A percentile compares a stretch with the other conserved stretches of the same genome.
These are phyloP conservation scores for Xylariales sp. DNA, from an alignment of 2,329 filamentous ascomycete species.

Conservation along the genomic window DNA sequence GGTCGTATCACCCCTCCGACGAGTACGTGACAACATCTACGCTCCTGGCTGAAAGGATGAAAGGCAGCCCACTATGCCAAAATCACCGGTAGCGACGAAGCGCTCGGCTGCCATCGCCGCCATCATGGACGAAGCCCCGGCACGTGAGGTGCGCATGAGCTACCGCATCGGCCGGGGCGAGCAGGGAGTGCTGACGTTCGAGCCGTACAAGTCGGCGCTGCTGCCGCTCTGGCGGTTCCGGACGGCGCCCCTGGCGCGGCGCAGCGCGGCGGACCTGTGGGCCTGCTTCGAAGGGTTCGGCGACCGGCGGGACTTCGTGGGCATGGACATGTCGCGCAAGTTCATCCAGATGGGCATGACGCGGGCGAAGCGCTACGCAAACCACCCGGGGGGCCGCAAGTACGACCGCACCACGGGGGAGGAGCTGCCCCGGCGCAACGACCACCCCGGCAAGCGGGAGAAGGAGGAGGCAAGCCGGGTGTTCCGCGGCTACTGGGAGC, in stretches of 20 bases:
- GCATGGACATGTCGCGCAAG: conserved; percentile 61
- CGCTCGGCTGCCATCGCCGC: background rate
- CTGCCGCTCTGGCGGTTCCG: conserved; percentile 58
- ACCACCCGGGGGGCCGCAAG: conserved; percentile 50
- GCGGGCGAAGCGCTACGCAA: conserved; percentile 54
- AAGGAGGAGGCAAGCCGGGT: conserved; percentile 44
- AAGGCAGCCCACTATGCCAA: too few species aligned
- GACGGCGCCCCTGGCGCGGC: conserved; percentile 43
- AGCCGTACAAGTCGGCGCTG: conserved; percentile 58
- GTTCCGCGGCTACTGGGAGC: conserved; percentile 45
- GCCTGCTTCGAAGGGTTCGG: conserved; percentile 47
- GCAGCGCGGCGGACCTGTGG: conserved; percentile 45
- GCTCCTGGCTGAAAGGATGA: too few species aligned
- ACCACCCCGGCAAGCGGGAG: conserved; percentile 40
- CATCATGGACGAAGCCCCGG: too few species aligned
- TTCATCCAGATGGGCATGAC: conserved; percentile 67
- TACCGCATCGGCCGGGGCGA: conserved; percentile 51
- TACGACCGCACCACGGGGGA: conserved; percentile 39
- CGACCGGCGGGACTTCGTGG: conserved; percentile 51
- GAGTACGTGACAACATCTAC: too few species aligned
- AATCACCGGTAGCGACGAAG: background rate
- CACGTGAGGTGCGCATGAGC: conserved; percentile 8
- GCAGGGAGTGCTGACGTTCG: conserved; percentile 56
- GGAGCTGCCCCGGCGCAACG: conserved; percentile 37
- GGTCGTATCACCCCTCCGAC: too few species aligned